These are phyloP conservation scores for Xylariaceae sp. DNA, from an alignment of 2,329 filamentous ascomycete genomes.

Conservation along the genomic window DNA sequence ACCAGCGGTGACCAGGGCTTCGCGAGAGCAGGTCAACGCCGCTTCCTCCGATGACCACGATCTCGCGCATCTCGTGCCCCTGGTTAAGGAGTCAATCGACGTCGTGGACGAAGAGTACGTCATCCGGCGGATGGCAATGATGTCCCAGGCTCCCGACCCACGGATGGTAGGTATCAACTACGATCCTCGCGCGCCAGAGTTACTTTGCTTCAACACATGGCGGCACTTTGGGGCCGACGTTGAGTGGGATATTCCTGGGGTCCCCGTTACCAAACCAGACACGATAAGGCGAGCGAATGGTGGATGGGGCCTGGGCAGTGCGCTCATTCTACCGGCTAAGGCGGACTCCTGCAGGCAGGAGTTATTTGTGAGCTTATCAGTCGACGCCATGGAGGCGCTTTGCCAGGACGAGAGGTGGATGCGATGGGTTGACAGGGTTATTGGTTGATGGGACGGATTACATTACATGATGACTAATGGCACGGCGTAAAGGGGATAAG, in stretches of 20 bases:
- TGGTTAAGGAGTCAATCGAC: constrained; percentile 43
- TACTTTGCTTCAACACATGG: constrained; percentile 55
- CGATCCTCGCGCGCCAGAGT: constrained; percentile 49
- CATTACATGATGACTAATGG: constrained; percentile 20
- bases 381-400: constrained; percentile 42
- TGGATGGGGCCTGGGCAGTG: constrained; percentile 42
- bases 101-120: constrained; percentile 52
- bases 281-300: constrained; percentile 42
- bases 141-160: constrained; percentile 48
- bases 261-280: constrained; percentile 48
- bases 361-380: constrained; percentile 43
- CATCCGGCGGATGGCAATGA: constrained; percentile 46
- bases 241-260: constrained; percentile 46
- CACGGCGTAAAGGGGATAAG: constrained; percentile 28
- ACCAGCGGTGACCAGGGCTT: constrained; percentile 45
- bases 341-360: constrained; percentile 39
- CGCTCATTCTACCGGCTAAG: constrained; percentile 43
- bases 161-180: constrained; percentile 49
- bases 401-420: constrained; percentile 43
- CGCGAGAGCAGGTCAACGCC: constrained; percentile 34
- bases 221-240: constrained; percentile 51
- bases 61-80: constrained; percentile 41
- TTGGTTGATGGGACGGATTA: constrained; percentile 35
- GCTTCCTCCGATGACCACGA: constrained; percentile 34
- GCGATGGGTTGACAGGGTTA: constrained; percentile 43